Evolutionary conservation across 2,329 filamentous ascomycete species (phyloP).

Genomic region (Arthrinium puccinioides): DNA sequence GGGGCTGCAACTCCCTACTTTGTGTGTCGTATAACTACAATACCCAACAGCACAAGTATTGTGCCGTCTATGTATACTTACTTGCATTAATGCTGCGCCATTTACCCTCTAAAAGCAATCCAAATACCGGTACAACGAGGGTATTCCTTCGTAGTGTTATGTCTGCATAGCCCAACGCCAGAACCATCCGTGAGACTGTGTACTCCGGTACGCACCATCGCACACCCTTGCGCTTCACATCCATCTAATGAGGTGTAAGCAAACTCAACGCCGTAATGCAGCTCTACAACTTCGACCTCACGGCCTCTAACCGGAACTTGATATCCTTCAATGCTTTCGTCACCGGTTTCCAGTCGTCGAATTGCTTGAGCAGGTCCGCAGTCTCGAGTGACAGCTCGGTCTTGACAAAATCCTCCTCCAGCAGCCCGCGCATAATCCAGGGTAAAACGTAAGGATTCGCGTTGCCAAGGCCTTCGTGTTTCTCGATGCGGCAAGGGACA

Average conservation of each 20-base stretch:
- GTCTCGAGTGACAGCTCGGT: conserved; percentile 73
- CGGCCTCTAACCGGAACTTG: conserved; percentile 86
- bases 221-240: too few species aligned
- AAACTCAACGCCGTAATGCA: not conserved
- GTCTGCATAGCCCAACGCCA: too few species aligned
- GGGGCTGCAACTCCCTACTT: too few species aligned
- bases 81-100: too few species aligned
- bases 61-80: too few species aligned
- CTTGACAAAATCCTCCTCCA: conserved; percentile 88
- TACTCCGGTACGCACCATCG: too few species aligned
- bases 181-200: too few species aligned
- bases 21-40: too few species aligned
- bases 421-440: conserved; percentile 88
- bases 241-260: not conserved
- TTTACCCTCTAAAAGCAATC: too few species aligned
- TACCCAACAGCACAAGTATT: too few species aligned
- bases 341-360: conserved; percentile 86
- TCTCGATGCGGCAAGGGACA: conserved; percentile 41
- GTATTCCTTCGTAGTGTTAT: too few species aligned
- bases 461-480: conserved; percentile 40
- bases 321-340: conserved; percentile 94
- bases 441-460: conserved; percentile 86
- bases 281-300: conserved; percentile 68
- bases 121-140: too few species aligned
- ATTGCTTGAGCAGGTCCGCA: conserved; percentile 71